phyloP scores from a whole-genome alignment of 306 rosid species.

The Carpinus fangiana region DNA sequence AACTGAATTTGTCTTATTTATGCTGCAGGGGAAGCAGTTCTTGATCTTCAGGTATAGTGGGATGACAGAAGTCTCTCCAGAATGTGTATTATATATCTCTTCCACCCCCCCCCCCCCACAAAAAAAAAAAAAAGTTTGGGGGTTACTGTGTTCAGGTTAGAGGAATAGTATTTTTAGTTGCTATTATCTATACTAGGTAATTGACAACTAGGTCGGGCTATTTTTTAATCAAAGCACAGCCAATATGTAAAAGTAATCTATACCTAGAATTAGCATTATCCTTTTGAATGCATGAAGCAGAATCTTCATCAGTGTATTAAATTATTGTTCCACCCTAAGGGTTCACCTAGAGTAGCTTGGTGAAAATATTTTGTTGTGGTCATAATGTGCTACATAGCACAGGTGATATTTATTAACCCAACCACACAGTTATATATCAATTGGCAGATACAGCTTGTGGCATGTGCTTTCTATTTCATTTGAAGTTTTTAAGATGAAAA shows the following conservation, averaged over 20 bases:
- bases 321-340: background rate
- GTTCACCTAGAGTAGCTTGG: background rate
- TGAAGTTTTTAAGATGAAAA: background rate
- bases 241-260: constrained; percentile 37
- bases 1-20: background rate
- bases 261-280: constrained; percentile 15
- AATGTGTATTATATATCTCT: constrained; percentile 11
- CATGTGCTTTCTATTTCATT: constrained; percentile 1
- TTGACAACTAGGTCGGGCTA: constrained; percentile 23
- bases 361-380: background rate
- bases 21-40: constrained; percentile 51
- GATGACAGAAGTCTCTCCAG: constrained; percentile 12
- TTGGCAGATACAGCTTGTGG: background rate
- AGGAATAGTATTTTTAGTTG: constrained; percentile 16
- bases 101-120: background rate
- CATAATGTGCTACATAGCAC: background rate
- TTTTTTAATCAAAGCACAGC: constrained; percentile 17
- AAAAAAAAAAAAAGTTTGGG: background rate
- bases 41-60: constrained; percentile 36
- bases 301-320: background rate
- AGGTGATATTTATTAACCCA: background rate
- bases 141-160: constrained; percentile 19
- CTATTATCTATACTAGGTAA: constrained; percentile 26
- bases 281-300: constrained; percentile 10
- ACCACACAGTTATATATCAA: too few relatives aligned